Evolutionary conservation across 148 eudicot genomes (phyloP).

Genomic region (Chenopodium suecicum): DNA sequence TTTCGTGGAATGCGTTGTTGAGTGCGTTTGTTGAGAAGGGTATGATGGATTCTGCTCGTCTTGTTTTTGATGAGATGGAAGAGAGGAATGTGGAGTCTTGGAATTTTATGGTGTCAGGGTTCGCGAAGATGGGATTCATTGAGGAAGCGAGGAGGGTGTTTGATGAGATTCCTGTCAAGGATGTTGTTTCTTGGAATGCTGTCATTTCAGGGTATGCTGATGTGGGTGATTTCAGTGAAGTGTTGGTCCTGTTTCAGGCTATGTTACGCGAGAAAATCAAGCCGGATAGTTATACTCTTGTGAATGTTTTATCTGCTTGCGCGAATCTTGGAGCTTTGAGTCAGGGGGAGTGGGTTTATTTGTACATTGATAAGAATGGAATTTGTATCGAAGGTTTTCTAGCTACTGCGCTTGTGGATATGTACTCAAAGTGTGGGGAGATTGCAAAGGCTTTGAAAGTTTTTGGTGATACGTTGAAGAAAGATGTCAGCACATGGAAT

Average conservation of each 20-base stretch:
- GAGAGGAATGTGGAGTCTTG: slow-evolving; percentile 41
- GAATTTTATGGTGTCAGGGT: slow-evolving; percentile 47
- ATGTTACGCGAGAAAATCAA: slow-evolving; percentile 24
- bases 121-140: slow-evolving; percentile 30
- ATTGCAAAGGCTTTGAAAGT: slow-evolving; percentile 30
- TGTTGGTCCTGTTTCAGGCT: slow-evolving; percentile 27
- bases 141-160: slow-evolving; percentile 25
- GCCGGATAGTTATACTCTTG: slow-evolving; percentile 32
- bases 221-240: slow-evolving; percentile 28
- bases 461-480: slow-evolving; percentile 18
- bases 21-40: slow-evolving; percentile 37
- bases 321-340: slow-evolving; percentile 34
- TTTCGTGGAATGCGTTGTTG: slow-evolving; percentile 44
- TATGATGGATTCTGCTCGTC: slow-evolving; percentile 28
- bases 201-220: slow-evolving; percentile 36
- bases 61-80: slow-evolving; percentile 39
- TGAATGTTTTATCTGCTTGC: slow-evolving; percentile 33
- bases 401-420: slow-evolving; percentile 40
- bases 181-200: slow-evolving; percentile 43
- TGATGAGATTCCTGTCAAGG: slow-evolving; percentile 19
- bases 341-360: slow-evolving; percentile 37
- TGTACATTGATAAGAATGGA: slow-evolving; percentile 25
- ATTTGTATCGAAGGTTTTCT: slow-evolving; percentile 28
- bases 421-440: slow-evolving; percentile 43
- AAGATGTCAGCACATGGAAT: slow-evolving; percentile 37